Base-by-base conservation (phyloP, 768 basidiomycete genomes). In the Myochromella boudieri region DNA sequence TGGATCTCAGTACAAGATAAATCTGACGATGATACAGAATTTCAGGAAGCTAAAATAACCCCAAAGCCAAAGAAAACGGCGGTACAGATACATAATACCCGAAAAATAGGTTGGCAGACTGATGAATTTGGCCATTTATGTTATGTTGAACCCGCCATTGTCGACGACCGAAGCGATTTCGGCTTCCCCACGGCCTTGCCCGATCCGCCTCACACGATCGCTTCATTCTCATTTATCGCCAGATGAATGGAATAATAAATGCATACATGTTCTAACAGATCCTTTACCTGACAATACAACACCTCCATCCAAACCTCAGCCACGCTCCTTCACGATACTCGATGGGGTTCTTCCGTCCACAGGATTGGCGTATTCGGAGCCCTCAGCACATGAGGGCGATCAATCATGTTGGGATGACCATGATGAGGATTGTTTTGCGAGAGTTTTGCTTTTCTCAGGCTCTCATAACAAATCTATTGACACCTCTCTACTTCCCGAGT, bases 201-300 rank as follows among this genome's bases (percentile, higher is more conserved):
- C n/a, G n/a, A n/a, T n/a, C 17, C 42, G 18, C 2, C 20, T 31
- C 3, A 42, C 20, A n/a, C 28, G 42, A n/a, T 4, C 28, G 9
- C 20, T 21, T 14, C 42, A 42, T 31, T 10, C 29, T 5, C 42
- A 42, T 31, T 5, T 33, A 28, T 18, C 39, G 10, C 11, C 33
- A 29, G 17, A n/a, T n/a, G 25, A 28, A 12, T 12, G 5, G n/a
- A n/a, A n/a, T 33, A 0, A 42, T 20, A 7, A 28, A 6, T 36
- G 11, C 18, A 14, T 6, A 7, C 18, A 34, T 15, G 12, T 34
- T 14, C 47, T 46, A 11, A 52, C 46, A 6, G 48, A 53, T 17
- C 48, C 44, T 2, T 32, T 49, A 12, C 41, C 37, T 1, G 28
- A 44, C 9, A 6, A 53, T 15, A 20, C 41, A 17, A 26, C 40